Percentiles rank a stretch among this genome's conserved stretches.
phyloP scores from a whole-genome alignment of 1,139 yeast genomes.

The Scheffersomyces illinoinensis region DNA sequence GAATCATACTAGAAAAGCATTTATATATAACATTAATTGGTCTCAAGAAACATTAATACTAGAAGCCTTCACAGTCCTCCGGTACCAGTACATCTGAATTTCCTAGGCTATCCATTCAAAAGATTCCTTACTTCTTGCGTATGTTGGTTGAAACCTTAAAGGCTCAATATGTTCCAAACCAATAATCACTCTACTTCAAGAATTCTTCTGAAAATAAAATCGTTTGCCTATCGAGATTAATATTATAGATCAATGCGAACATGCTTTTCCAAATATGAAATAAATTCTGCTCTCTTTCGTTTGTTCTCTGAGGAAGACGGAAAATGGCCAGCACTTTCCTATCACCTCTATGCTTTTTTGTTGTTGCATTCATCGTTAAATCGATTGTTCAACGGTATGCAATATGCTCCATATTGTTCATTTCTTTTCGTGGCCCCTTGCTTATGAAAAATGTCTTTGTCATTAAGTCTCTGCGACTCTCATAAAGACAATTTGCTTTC shows the following conservation, averaged over 20 bases:
- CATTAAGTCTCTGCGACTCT: neutral
- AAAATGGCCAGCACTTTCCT: neutral
- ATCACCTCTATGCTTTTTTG: neutral
- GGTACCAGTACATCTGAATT: neutral
- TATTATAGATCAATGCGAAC: neutral
- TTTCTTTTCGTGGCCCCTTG: neutral
- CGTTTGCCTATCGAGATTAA: conserved; percentile 1
- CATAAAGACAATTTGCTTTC: neutral
- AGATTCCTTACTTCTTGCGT: neutral
- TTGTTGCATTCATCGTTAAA: neutral
- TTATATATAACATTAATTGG: neutral
- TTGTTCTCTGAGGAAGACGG: neutral
- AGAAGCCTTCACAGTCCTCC: neutral
- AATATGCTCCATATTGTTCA: neutral
- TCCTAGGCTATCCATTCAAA: neutral
- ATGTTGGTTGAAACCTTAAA: neutral
- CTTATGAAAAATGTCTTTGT: neutral
- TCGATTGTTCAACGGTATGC: neutral
- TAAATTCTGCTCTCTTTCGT: neutral
- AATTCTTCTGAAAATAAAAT: neutral
- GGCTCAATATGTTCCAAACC: neutral
- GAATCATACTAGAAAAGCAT: neutral
- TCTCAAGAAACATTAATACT: neutral
- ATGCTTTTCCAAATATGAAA: conserved; percentile 1
- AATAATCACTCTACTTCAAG: neutral